phyloP scores from a whole-genome alignment of 768 basidiomycete species.

The Epithele typhae region DNA sequence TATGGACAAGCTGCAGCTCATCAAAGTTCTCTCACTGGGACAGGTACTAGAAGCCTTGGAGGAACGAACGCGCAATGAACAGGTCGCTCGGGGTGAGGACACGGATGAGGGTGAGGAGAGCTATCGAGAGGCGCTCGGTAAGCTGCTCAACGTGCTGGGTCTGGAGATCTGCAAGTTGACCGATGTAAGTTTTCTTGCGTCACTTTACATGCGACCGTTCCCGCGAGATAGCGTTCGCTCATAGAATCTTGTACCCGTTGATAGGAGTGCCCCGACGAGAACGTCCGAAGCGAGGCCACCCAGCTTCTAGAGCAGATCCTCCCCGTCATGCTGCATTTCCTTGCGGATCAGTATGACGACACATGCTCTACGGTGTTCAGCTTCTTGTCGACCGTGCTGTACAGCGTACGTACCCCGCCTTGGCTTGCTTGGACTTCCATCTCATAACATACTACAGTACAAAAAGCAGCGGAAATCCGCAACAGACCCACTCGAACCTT shows the following conservation, averaged over 20 bases:
- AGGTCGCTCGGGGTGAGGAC: slow-evolving; percentile 58
- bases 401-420: slow-evolving; percentile 48
- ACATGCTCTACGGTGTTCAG: slow-evolving; percentile 84
- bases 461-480: slow-evolving; percentile 68
- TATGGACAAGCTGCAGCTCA: slow-evolving; percentile 80
- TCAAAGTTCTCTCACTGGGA: slow-evolving; percentile 84
- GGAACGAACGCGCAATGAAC: slow-evolving; percentile 64
- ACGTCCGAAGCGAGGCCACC: slow-evolving; percentile 60
- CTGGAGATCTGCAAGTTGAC: slow-evolving; percentile 76
- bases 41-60: slow-evolving; percentile 81
- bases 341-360: slow-evolving; percentile 89
- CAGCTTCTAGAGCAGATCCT: slow-evolving; percentile 61
- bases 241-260: not conserved
- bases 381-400: slow-evolving; percentile 69
- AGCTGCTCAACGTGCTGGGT: slow-evolving; percentile 76
- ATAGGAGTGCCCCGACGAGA: slow-evolving; percentile 61
- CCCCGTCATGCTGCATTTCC: slow-evolving; percentile 81
- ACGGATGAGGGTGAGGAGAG: slow-evolving; percentile 86
- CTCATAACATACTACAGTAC: slow-evolving; percentile 47
- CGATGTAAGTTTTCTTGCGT: slow-evolving; percentile 61
- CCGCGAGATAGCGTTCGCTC: too few relatives aligned
- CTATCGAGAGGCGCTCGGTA: slow-evolving; percentile 86
- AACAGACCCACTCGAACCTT: slow-evolving; percentile 55
- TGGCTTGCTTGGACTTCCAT: not conserved
- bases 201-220: not conserved